These are phyloP conservation scores for Mycosphaerella arachidis DNA, from an alignment of 2,329 filamentous ascomycete genomes.

Conservation along the genomic window DNA sequence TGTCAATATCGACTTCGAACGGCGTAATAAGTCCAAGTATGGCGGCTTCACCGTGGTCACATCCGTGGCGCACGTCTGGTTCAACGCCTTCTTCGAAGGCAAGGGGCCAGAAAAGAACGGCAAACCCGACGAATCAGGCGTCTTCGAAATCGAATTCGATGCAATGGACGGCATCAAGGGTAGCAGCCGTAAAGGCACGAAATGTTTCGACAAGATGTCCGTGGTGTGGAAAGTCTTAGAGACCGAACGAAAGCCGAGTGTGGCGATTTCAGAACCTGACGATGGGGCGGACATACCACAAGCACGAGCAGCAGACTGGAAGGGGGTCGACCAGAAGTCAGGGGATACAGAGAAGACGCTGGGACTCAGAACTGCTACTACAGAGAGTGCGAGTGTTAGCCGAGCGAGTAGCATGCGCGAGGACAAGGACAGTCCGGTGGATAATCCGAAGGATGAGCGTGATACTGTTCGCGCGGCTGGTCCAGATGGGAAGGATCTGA, in stretches of 20 bases:
- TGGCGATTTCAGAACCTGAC: slow-evolving; percentile 61
- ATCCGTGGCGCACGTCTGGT: slow-evolving; percentile 91
- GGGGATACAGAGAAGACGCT: slow-evolving; percentile 55
- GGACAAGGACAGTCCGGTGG: slow-evolving; percentile 10
- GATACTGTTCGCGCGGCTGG: slow-evolving; percentile 24
- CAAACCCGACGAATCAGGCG: slow-evolving; percentile 61
- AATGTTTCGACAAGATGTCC: slow-evolving; percentile 74
- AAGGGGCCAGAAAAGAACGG: slow-evolving; percentile 65
- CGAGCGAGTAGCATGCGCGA: slow-evolving; percentile 63
- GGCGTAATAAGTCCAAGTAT: slow-evolving; percentile 72
- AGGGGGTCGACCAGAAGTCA: slow-evolving; percentile 45
- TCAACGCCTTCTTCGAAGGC: slow-evolving; percentile 91
- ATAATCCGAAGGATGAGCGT: slow-evolving; percentile 27
- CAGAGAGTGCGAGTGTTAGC: slow-evolving; percentile 63
- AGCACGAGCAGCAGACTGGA: slow-evolving; percentile 69
- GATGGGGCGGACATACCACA: slow-evolving; percentile 67
- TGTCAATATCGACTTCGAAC: slow-evolving; percentile 84
- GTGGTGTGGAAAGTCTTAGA: slow-evolving; percentile 69
- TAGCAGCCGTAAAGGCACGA: slow-evolving; percentile 72
- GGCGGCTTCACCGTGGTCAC: slow-evolving; percentile 83
- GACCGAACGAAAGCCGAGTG: slow-evolving; percentile 21
- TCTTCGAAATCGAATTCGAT: slow-evolving; percentile 69
- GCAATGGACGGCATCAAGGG: slow-evolving; percentile 94
- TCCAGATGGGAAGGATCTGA: slow-evolving; percentile 13
- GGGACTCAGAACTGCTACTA: slow-evolving; percentile 62